Base-by-base conservation (phyloP, 2,329 filamentous ascomycete species). In the Furcasterigmium sp. region DNA sequence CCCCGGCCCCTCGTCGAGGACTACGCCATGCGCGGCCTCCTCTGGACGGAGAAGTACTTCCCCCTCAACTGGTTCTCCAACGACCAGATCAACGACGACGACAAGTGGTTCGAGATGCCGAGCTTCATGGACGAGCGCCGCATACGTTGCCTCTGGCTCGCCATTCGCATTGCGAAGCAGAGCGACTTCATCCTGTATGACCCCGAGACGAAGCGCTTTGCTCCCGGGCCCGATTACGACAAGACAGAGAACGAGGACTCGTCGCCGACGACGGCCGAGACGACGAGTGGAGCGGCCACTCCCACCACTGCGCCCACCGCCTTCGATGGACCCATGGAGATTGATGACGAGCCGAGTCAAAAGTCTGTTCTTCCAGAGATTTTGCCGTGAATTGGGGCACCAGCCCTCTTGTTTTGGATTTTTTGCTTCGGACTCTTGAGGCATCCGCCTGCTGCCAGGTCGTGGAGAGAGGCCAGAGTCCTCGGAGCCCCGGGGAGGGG, bases 1-100 rank as follows among this genome's bases (percentile, higher is more conserved):
- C 69, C 68, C 2, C 66, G 72, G 1, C 83, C 84, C 0, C 57
- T 89, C 0, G 82, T 83, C 0, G 85, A 89, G 39, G 85, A 90
- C 47, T 87, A 79, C 50, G 70, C 76, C 0, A 72, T 87, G 43
- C 70, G 82, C 1, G 85, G 85, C 0, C 63, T 86, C 2, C 57
- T 80, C 2, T 87, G 80, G 67, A 67, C 73, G 0, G 69, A 79
- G 3, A 66, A 68, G 10, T 83, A 83, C 44, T 82, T 77, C 42
- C 80, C 82, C 0, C 44, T 60, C 0, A 63, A 69, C 1, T 86
- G 78, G 76, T 87, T 87, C 53, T 51, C 57, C 0, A 69, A 71
- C 8, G 70, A 73, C 2, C 73, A 74, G 45, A 69, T 81, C 5
- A 82, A 86, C 20, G 82, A 86, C n/a, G 80, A 84, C 10, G 82